Evolutionary conservation across 768 basidiomycete genomes (phyloP).

Genomic region (Trametes punicea): DNA sequence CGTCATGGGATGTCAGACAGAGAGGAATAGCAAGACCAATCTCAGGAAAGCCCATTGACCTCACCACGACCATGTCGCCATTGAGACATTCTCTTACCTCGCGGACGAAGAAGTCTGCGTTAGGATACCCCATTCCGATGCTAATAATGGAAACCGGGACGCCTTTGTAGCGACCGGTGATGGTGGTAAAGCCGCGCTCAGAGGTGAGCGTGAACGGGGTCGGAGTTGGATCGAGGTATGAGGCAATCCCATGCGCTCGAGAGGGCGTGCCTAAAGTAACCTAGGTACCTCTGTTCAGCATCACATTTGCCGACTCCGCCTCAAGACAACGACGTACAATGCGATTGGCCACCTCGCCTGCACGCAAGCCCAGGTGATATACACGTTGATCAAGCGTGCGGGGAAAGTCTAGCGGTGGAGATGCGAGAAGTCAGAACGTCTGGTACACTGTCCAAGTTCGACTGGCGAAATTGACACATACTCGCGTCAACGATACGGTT

Average conservation of each 20-base stretch:
- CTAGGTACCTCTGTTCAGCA: constrained; percentile 34
- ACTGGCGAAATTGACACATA: constrained; percentile 6
- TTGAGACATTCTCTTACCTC: constrained; percentile 71
- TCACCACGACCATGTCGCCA: constrained; percentile 55
- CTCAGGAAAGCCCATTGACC: constrained; percentile 31
- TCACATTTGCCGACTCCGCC: constrained; percentile 2
- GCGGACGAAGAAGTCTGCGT: constrained; percentile 83
- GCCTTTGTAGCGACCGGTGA: constrained; percentile 42
- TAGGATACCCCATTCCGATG: constrained; percentile 82
- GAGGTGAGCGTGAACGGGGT: constrained; percentile 60
- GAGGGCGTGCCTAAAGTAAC: constrained; percentile 73
- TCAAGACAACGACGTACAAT: constrained; percentile 45
- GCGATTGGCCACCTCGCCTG: constrained; percentile 78
- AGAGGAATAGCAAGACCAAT: neutral
- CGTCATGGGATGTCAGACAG: constrained; percentile 11
- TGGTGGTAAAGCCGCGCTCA: constrained; percentile 65
- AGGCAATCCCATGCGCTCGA: constrained; percentile 58
- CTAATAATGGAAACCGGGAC: constrained; percentile 69
- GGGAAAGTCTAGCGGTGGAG: constrained; percentile 59
- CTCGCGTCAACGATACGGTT: constrained; percentile 17
- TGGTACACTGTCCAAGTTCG: constrained; percentile 1
- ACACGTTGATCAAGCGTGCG: constrained; percentile 69
- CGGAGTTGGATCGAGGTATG: constrained; percentile 55
- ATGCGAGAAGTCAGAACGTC: constrained; percentile 7
- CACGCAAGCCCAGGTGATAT: constrained; percentile 73